A percentile compares a stretch with the other conserved stretches of the same genome.
These are phyloP conservation scores for Hypoxylon trugodes DNA, from an alignment of 495 filamentous ascomycete species.

Conservation along the genomic window DNA sequence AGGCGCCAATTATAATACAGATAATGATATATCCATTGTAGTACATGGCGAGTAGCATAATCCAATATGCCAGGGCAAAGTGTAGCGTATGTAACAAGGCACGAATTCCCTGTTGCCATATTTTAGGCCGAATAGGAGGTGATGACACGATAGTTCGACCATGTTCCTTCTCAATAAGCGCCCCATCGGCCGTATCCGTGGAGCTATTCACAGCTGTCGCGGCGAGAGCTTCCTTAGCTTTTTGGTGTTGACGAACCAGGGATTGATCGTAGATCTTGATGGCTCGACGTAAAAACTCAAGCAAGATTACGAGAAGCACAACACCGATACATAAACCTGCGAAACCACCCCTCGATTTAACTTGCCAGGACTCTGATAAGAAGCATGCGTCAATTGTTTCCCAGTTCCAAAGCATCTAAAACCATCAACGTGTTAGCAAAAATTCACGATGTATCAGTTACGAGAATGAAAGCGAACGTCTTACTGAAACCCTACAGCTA, in stretches of 20 bases:
- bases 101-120: constrained; percentile 68
- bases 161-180: constrained; percentile 30
- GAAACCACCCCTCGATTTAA: constrained; percentile 68
- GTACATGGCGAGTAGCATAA: constrained; percentile 73
- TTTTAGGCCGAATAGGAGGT: constrained; percentile 54
- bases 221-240: neutral
- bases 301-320: constrained; percentile 66
- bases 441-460: neutral
- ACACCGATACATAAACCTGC: constrained; percentile 76
- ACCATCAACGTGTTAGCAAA: neutral
- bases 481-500: constrained; percentile 31
- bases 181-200: constrained; percentile 9
- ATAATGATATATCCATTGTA: constrained; percentile 73
- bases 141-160: neutral
- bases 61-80: constrained; percentile 74
- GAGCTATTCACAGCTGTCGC: constrained; percentile 15
- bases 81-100: constrained; percentile 70
- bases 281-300: constrained; percentile 70
- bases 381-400: constrained; percentile 76
- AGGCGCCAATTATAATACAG: constrained; percentile 69
- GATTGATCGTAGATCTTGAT: constrained; percentile 68
- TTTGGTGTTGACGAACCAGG: constrained; percentile 57
- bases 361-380: constrained; percentile 70
- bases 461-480: neutral
- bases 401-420: constrained; percentile 83